Percentiles rank a stretch among this genome's conserved stretches.
Evolutionary conservation across 305 asterid species (phyloP).

Genomic region (Rubia peregrina): DNA sequence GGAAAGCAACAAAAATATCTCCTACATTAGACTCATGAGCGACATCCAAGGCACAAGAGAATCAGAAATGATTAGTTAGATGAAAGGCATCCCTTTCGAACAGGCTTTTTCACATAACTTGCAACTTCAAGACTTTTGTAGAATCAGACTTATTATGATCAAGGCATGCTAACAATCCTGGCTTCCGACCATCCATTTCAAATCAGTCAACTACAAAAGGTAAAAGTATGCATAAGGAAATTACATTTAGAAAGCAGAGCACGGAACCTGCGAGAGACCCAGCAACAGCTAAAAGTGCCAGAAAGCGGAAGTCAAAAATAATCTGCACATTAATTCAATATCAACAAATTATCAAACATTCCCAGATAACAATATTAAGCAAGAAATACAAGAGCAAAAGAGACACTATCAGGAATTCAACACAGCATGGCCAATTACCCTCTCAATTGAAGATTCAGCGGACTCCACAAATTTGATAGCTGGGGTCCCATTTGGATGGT

Average conservation of each 20-base stretch:
- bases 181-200: not conserved
- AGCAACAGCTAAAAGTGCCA: constrained; percentile 75
- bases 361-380: not conserved
- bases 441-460: constrained; percentile 68
- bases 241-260: constrained; percentile 85
- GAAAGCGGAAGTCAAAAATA: constrained; percentile 74
- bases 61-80: not conserved
- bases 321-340: constrained; percentile 29
- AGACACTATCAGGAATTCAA: not conserved
- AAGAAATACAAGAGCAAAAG: not conserved
- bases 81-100: not conserved
- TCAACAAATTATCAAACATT: not conserved
- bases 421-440: constrained; percentile 22
- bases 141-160: not conserved
- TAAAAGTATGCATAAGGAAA: constrained; percentile 7
- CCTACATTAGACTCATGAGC: not conserved
- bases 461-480: constrained; percentile 43
- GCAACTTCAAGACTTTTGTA: not conserved
- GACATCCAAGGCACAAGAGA: not conserved
- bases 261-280: constrained; percentile 87
- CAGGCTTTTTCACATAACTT: not conserved
- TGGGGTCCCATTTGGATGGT: constrained; percentile 44
- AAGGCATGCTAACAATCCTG: not conserved
- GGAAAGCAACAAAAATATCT: not conserved
- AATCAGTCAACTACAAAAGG: constrained; percentile 1